phyloP scores from a whole-genome alignment of 768 basidiomycete genomes.

The Tylopilus vinaceipallidus region DNA sequence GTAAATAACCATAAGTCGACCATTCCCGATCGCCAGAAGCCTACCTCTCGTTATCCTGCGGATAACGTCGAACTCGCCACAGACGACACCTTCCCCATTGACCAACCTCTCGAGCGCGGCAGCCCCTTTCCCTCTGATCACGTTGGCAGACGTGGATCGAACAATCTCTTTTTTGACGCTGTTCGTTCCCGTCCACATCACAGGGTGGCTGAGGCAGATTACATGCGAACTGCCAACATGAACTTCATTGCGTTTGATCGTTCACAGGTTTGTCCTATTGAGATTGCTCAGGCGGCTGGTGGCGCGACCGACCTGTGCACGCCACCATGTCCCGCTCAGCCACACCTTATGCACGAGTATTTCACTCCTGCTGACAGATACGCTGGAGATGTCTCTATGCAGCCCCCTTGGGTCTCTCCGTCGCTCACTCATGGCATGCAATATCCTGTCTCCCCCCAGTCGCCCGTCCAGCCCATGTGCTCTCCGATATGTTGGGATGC shows the following conservation, averaged over 20 bases:
- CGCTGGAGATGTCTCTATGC: conserved; percentile 20
- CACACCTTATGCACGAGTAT: conserved; percentile 25
- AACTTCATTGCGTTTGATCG: conserved; percentile 19
- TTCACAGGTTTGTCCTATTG: conserved; percentile 22
- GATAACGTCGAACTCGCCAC: conserved; percentile 15
- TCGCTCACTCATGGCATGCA: conserved; percentile 27
- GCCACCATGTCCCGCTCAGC: conserved; percentile 23
- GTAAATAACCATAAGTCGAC: conserved; percentile 9
- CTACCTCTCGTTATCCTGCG: conserved; percentile 14
- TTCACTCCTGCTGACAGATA: conserved; percentile 27
- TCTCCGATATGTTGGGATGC: conserved; percentile 31
- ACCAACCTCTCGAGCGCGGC: conserved; percentile 15
- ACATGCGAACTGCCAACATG: conserved; percentile 21
- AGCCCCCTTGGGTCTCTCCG: conserved; percentile 28
- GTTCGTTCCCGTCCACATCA: conserved; percentile 27
- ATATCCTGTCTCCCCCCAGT: conserved; percentile 29
- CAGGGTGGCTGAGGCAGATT: conserved; percentile 23
- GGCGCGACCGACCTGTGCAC: conserved; percentile 27
- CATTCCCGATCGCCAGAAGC: conserved; percentile 20
- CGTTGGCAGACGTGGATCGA: conserved; percentile 34
- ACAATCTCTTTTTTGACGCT: conserved; percentile 40
- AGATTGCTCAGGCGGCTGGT: conserved; percentile 18
- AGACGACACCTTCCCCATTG: conserved; percentile 11
- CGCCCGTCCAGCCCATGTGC: conserved; percentile 28
- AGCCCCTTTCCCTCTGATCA: conserved; percentile 19